A percentile compares a stretch with the other conserved stretches of the same genome.
phyloP scores from a whole-genome alignment of 805 yeast genomes.

The Kodamaea kaohsiungensis region DNA sequence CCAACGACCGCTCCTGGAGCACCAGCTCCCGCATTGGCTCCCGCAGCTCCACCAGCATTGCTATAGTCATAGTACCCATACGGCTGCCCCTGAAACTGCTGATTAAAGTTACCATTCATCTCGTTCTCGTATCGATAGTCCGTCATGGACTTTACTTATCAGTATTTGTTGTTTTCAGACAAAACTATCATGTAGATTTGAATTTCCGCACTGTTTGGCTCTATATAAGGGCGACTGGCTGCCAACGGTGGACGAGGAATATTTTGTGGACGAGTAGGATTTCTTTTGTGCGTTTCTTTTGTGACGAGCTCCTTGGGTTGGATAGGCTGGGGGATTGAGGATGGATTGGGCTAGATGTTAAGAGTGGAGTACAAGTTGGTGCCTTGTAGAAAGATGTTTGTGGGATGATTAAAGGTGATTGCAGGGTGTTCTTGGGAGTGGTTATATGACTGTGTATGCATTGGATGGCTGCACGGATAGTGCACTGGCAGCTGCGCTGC shows the following conservation, averaged over 20 bases:
- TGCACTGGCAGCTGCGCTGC: neutral
- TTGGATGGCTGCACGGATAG: neutral
- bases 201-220: constrained; percentile 1
- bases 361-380: too few species aligned
- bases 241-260: constrained; percentile 5
- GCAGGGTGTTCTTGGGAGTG: too few species aligned
- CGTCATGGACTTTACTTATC: constrained; percentile 2
- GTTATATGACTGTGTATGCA: too few species aligned
- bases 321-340: too few species aligned
- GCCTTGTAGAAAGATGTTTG: too few species aligned
- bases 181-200: neutral
- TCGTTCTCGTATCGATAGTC: constrained; percentile 5
- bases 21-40: neutral
- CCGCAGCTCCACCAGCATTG: neutral
- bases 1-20: neutral
- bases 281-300: constrained; percentile 1
- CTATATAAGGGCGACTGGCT: constrained; percentile 4
- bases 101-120: constrained; percentile 14
- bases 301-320: neutral
- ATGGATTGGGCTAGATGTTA: too few species aligned
- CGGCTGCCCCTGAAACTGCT: constrained; percentile 13
- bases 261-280: neutral
- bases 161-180: neutral
- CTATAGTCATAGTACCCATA: constrained; percentile 13
- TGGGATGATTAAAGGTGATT: too few species aligned